Evolutionary conservation across 2,329 filamentous ascomycete species (phyloP).

Genomic region (Pseudocercospora pini-densiflorae): DNA sequence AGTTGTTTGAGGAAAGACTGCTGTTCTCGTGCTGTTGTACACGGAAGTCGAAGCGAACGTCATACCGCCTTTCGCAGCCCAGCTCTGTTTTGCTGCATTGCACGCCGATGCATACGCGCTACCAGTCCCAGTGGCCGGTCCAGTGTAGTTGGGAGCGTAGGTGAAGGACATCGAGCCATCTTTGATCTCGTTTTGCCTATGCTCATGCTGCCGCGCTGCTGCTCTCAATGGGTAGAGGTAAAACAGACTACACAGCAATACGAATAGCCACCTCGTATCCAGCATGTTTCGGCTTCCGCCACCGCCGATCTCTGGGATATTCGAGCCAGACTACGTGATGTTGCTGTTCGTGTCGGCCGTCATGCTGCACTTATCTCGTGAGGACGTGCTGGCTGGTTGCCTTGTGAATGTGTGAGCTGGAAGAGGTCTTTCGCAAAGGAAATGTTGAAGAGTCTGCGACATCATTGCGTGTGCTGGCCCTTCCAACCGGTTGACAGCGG

Average conservation of each 20-base stretch:
- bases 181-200: not conserved
- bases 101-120: slow-evolving; percentile 16
- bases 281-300: not conserved
- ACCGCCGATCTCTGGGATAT: not conserved
- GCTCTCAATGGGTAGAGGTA: not conserved
- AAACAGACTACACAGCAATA: not conserved
- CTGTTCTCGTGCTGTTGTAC: slow-evolving; percentile 8
- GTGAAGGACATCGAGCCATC: not conserved
- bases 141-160: not conserved
- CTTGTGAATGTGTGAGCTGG: not conserved
- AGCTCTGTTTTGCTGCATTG: slow-evolving; percentile 20
- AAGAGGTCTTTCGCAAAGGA: not conserved
- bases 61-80: slow-evolving; percentile 8
- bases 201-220: not conserved
- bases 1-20: not conserved
- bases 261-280: slow-evolving; percentile 3
- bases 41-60: slow-evolving; percentile 9
- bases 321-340: not conserved
- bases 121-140: slow-evolving; percentile 4
- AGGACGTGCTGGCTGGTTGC: not conserved
- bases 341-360: not conserved
- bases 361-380: not conserved
- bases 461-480: not conserved
- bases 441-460: not conserved
- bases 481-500: not conserved